Evolutionary conservation across 2,329 filamentous ascomycete genomes (phyloP), one percentile per base, ranked within the genome.

Genomic region (Stagonosporopsis vannaccii): DNA sequence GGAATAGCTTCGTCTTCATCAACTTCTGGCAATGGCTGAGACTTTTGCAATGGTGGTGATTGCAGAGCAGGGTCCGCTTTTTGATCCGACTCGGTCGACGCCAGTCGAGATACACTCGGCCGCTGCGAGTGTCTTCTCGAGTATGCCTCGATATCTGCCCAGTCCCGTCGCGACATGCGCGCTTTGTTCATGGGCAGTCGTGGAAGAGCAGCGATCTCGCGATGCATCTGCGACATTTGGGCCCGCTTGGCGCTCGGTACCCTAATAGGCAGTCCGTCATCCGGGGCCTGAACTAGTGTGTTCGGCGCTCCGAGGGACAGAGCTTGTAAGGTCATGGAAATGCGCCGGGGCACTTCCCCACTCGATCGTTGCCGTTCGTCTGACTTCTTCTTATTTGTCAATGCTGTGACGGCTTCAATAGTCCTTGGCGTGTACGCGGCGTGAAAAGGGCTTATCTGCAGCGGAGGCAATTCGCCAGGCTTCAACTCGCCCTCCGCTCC

Each of bases 1-100:
- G 72, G 72, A 32, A 68, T 70, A 4, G 68, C 65, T 28, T 72
- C 71, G 36, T 74, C 71, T 56, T 72, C 70, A 35, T 74, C 72
- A 19, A 74, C 61, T 60, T 75, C 68, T 5, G 72, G 72, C 26
- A 75, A 61, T 35, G 66, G 59, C 35, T 69, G 62, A 22, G 69
- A 69, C 30, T 56, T 63, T 43, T 69, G 62, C 23, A 58, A 52
- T 20, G 66, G 61, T 20, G 68, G 65, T 15, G 70, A 68, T 15
- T 65, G 60, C n/a, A 65, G 30, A 15, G 50, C 52, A 15, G 56
- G 37, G 22, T 46, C 56, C 22, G 49, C 28, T 30, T 50, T 61
- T 23, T 51, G 59, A 3, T 52, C 19, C 6, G 57, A 59, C 25
- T 65, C 65, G n/a, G 37, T 63, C 19, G 61, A 67, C 17, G 60